phyloP scores from a whole-genome alignment of 805 yeast genomes.

The Pichia scutulata region DNA sequence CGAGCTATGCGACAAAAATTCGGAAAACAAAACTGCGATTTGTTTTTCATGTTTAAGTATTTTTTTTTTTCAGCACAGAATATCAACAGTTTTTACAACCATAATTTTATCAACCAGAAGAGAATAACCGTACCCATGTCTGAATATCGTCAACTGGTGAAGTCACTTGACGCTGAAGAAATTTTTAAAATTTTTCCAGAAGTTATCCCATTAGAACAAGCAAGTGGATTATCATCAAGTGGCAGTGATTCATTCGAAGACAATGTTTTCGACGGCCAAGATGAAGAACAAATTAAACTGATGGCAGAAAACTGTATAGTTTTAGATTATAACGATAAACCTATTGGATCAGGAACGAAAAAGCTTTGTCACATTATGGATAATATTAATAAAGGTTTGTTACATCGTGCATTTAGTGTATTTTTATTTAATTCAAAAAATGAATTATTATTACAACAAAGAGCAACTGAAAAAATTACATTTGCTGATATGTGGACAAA shows the following conservation, averaged over 20 bases:
- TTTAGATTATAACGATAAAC: constrained; percentile 76
- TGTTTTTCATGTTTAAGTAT: neutral
- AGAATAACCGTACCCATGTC: constrained; percentile 4
- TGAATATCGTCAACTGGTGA: constrained; percentile 45
- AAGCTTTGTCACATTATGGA: constrained; percentile 83
- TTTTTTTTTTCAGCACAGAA: neutral
- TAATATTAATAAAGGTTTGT: constrained; percentile 75
- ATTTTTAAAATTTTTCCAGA: constrained; percentile 58
- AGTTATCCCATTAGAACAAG: constrained; percentile 52
- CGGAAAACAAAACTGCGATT: neutral
- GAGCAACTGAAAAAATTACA: constrained; percentile 95
- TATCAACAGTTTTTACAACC: neutral
- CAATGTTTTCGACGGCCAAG: constrained; percentile 73
- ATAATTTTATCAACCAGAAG: neutral
- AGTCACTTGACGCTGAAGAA: constrained; percentile 38
- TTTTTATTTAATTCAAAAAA: constrained; percentile 76
- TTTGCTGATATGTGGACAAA: constrained; percentile 98
- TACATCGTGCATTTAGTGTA: constrained; percentile 96
- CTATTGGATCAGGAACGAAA: constrained; percentile 91
- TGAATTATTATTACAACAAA: constrained; percentile 79
- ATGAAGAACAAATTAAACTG: constrained; percentile 84
- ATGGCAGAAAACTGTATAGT: constrained; percentile 98
- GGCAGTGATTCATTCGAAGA: constrained; percentile 24
- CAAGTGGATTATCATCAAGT: constrained; percentile 49
- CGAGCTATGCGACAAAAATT: neutral